Evolutionary conservation across 2,329 filamentous ascomycete species (phyloP), one percentile per base, ranked within the genome.

Genomic region (Massarina eburnea): DNA sequence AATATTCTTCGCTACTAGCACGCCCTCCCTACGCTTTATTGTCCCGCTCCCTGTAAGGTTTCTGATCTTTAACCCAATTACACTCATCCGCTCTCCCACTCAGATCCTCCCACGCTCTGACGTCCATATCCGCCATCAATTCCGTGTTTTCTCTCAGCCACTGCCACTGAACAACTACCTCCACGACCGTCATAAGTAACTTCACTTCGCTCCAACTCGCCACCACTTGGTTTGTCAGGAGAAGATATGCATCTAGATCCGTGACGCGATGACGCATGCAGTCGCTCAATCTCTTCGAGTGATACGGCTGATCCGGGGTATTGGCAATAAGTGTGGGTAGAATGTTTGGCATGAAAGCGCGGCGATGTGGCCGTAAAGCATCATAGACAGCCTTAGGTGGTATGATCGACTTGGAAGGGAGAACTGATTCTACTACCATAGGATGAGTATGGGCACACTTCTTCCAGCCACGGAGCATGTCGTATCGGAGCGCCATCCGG

Each of bases 221-320:
- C 1, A 62, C 55, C 18, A 54, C 43, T 7, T 57, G 52, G 33
- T 65, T 59, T 0, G 14, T 44, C 14, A 65, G 35, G 5, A 67
- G 7, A 5, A 67, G 36, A 32, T 55, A 54, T 3, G 29, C 18
- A 22, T 67, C 64, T 19, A 67, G 33, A 1, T 43, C 54, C 1
- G 61, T 65, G n/a, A 62, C 42, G 30, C 64, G 61, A 22, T 67
- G 64, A 32, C 53, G 57, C 64, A 67, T 65, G 17, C 57, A 46
- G 20, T 63, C 60, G 9, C 46, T 29, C 8, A 62, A 48, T 3
- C 45, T 55, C 15, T 52, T 43, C 8, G 57, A 60, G 4, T 29
- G 38, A 18, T 43, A 65, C 0, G 57, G 59, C 0, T 46, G 46
- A 15, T 18, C 12, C 0, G 10, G 0, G 2, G 59, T 59, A 14